Conservation (phyloP, 371 early-diverging fungal species). For the Haplosporangium sp. region DNA sequence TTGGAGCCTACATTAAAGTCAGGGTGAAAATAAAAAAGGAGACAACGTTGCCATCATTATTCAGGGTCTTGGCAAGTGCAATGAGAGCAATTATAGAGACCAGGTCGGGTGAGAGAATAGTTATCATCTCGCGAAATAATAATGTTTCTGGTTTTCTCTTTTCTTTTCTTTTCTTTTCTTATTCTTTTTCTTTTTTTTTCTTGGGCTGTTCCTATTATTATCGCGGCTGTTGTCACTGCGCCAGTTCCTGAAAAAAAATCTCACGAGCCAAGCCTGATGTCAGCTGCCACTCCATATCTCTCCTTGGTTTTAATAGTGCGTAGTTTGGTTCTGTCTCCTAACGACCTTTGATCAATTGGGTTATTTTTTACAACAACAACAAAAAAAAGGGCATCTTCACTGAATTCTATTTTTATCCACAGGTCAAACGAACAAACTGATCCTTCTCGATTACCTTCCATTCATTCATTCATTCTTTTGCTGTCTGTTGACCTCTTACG, state of each 20-base stretch:
- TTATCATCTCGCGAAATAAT: too few species aligned
- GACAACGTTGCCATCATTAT: background rate
- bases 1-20: too few species aligned
- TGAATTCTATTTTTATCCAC: slow-evolving; percentile 1
- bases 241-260: too few species aligned
- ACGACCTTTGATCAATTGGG: background rate
- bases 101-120: background rate
- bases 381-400: background rate
- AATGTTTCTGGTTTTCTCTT: too few species aligned
- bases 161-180: too few species aligned
- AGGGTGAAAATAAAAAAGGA: background rate
- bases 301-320: background rate
- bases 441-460: background rate
- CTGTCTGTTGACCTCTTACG: background rate
- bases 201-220: too few species aligned
- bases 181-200: too few species aligned
- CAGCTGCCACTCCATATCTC: background rate
- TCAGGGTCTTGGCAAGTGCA: background rate
- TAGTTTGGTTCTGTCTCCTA: background rate
- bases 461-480: background rate
- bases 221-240: too few species aligned
- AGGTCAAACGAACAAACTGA: background rate
- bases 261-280: too few species aligned
- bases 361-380: too few species aligned
- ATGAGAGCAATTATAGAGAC: background rate